Conservation (phyloP, 2,329 filamentous ascomycete species). For the Alternaria rosae region DNA sequence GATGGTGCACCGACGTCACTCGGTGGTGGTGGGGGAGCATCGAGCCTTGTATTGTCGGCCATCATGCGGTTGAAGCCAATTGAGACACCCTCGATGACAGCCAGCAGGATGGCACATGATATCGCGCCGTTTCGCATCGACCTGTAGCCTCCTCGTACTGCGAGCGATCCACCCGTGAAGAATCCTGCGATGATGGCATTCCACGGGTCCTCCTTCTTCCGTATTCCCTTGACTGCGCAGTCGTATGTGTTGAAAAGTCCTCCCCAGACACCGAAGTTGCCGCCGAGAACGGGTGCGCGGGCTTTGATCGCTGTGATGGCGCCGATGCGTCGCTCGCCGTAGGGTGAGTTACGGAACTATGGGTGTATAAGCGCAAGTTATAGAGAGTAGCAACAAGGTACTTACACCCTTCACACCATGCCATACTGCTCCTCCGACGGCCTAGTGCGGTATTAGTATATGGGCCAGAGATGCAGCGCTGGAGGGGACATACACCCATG, state of each 20-base stretch:
- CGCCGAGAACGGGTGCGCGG: conserved; percentile 91
- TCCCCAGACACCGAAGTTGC: conserved; percentile 98
- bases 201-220: conserved; percentile 97
- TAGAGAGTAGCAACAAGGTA: neutral
- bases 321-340: conserved; percentile 94
- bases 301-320: conserved; percentile 96
- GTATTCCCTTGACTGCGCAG: conserved; percentile 88
- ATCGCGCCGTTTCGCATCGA: conserved; percentile 95
- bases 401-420: conserved; percentile 94
- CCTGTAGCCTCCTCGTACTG: conserved; percentile 89
- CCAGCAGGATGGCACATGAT: conserved; percentile 90
- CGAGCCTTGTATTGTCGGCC: conserved; percentile 84
- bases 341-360: conserved; percentile 57
- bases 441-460: conserved; percentile 34
- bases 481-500: conserved; percentile 79
- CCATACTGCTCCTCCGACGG: conserved; percentile 71
- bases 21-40: conserved; percentile 61
- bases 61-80: conserved; percentile 96
- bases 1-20: conserved; percentile 31
- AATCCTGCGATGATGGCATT: conserved; percentile 98
- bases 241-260: conserved; percentile 96
- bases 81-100: conserved; percentile 96
- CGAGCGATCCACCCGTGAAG: conserved; percentile 86
- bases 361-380: conserved; percentile 13
- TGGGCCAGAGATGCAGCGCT: neutral